These are phyloP conservation scores for Megacollybia marginata DNA, from an alignment of 768 basidiomycete genomes.

Conservation along the genomic window DNA sequence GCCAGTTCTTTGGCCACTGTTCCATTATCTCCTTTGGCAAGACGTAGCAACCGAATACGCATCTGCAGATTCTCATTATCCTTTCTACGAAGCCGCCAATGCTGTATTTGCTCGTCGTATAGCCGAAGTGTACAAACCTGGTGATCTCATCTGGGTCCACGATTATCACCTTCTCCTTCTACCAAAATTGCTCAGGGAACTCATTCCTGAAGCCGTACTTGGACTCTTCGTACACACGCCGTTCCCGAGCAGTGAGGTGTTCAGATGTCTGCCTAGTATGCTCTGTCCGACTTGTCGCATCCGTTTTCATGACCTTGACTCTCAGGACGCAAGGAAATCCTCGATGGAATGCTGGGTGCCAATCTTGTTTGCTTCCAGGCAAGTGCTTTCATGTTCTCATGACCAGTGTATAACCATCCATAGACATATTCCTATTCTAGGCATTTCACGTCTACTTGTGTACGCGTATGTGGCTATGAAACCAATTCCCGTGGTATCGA, in stretches of 20 bases:
- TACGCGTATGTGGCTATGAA: conserved; percentile 95
- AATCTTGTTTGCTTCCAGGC: conserved; percentile 94
- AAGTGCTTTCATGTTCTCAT: conserved; percentile 6
- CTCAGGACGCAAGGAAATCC: conserved; percentile 81
- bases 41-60: conserved; percentile 88
- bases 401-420: not conserved
- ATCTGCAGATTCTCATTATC: conserved; percentile 78
- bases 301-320: not conserved
- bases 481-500: conserved; percentile 69
- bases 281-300: conserved; percentile 11
- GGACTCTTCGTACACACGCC: conserved; percentile 98
- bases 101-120: conserved; percentile 73
- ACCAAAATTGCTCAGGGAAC: conserved; percentile 74
- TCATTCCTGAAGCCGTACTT: conserved; percentile 60
- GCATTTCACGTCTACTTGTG: conserved; percentile 91
- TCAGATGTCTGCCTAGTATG: conserved; percentile 85
- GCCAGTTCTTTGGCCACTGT: conserved; percentile 90
- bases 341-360: conserved; percentile 97
- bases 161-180: conserved; percentile 96
- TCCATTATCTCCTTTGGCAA: conserved; percentile 98
- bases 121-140: conserved; percentile 69
- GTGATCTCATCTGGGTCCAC: conserved; percentile 92
- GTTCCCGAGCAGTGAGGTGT: conserved; percentile 95
- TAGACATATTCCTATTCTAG: conserved; percentile 91
- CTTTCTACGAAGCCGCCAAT: conserved; percentile 77